Base-by-base conservation (phyloP, 305 asterid genomes). In the Stenogyne calaminthoides region DNA sequence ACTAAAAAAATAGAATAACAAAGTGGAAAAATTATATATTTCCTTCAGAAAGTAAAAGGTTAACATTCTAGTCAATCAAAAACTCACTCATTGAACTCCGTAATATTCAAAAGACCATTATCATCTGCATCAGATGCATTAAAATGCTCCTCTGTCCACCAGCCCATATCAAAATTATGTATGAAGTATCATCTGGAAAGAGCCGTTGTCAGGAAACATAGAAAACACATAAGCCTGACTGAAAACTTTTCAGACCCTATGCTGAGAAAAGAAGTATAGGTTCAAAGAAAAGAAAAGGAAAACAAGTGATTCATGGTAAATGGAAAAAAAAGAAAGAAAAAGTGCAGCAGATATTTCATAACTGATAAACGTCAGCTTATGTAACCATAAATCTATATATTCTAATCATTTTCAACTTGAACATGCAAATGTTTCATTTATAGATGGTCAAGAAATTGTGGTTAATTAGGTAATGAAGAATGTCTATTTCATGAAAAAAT, bases 131-230 rank as follows among this genome's bases (percentile, higher is more conserved):
- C 98, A 15, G 99, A 88, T 77, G 99, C 97, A 83, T 89, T 84
- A 80, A 95, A 95, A 76, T 95, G 98, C 66, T 88, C 91, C 86
- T 88, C 93, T 76, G 88, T 95, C 99, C 99, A 95, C 99, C 98
- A 95, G 46, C 99, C 98, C 87, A 90, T 84, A 47, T 89, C 88
- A 74, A n/a, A n/a, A n/a, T n/a, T 86, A 86, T 72, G 98, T 81
- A 79, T 67, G 96, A 78, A 55, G 70, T 76, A 77, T 83, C 78
- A 75, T 83, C 98, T 95, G 85, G 69, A 57, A 74, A 58, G 70
- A 60, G 70, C 29, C 40, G 16, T 64, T 14, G 52, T 60, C 47
- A 72, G 63, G 56, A 69, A 74, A 32, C 69, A 72, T 2, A 44
- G 55, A 59, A 64, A 71, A 3, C 19, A 69, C 60, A 70, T 29